phyloP scores from a whole-genome alignment of 2,329 filamentous ascomycete genomes.

The Penicillium sp. region DNA sequence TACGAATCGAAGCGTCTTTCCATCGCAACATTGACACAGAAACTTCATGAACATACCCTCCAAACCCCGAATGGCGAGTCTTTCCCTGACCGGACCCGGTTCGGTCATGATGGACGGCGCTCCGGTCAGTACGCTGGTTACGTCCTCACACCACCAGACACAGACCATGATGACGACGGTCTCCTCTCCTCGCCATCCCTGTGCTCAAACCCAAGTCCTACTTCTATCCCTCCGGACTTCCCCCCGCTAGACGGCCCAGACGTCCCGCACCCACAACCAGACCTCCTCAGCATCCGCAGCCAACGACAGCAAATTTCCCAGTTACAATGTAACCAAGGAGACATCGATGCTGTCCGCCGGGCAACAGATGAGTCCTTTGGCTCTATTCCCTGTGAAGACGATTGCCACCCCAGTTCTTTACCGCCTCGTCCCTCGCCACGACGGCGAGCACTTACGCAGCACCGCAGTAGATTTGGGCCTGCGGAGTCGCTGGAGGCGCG shows the following conservation, averaged over 20 bases:
- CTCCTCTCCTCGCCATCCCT: conserved; percentile 59
- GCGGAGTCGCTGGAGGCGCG: conserved; percentile 8
- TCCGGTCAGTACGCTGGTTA: conserved; percentile 27
- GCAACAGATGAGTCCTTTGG: conserved; percentile 28
- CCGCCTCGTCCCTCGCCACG: conserved; percentile 36
- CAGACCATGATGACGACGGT: conserved; percentile 40
- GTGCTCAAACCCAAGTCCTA: conserved; percentile 39
- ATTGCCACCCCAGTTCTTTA: conserved; percentile 41
- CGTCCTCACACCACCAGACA: conserved; percentile 39
- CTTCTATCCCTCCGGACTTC: conserved; percentile 30
- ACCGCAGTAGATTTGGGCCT: conserved; percentile 32
- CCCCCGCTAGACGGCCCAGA: conserved; percentile 11
- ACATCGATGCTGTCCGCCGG: conserved; percentile 39
- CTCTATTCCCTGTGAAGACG: conserved; percentile 23
- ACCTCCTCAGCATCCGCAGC: conserved; percentile 30
- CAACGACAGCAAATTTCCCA: conserved; percentile 43
- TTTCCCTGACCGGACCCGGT: conserved; percentile 7
- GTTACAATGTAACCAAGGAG: conserved; percentile 39
- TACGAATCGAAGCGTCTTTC: conserved; percentile 42
- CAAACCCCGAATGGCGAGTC: conserved; percentile 22
- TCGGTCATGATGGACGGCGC: conserved; percentile 17
- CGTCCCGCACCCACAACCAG: not conserved
- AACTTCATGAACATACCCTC: conserved; percentile 43
- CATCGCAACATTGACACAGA: conserved; percentile 41
- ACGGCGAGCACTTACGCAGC: conserved; percentile 28